Evolutionary conservation across 2,329 filamentous ascomycete genomes (phyloP).

Genomic region (Cordyceps fumosorosea): DNA sequence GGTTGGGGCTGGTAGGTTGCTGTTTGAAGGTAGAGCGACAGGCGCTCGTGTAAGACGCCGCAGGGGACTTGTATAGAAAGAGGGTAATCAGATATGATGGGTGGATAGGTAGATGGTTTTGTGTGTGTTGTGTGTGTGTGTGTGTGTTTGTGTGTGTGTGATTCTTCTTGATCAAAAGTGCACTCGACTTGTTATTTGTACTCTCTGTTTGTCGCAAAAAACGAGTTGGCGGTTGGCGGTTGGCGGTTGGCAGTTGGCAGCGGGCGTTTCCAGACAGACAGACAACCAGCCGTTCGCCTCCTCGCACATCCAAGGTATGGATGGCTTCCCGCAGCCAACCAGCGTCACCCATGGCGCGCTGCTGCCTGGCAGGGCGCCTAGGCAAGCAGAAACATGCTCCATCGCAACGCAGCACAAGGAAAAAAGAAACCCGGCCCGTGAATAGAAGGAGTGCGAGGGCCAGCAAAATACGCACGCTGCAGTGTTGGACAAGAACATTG

Average conservation of each 20-base stretch:
- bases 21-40: neutral
- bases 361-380: conserved; percentile 6
- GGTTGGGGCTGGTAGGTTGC: neutral
- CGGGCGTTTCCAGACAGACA: neutral
- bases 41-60: neutral
- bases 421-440: neutral
- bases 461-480: neutral
- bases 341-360: neutral
- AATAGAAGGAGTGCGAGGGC: neutral
- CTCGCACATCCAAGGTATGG: neutral
- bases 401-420: neutral
- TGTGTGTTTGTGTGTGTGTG: too few relatives aligned
- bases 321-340: neutral
- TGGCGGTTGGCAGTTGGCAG: neutral
- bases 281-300: too few relatives aligned
- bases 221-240: neutral
- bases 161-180: too few relatives aligned
- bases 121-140: neutral
- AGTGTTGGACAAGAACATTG: neutral
- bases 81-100: neutral
- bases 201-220: neutral
- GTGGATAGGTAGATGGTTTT: neutral
- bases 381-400: neutral
- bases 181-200: neutral
- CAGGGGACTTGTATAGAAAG: neutral